Evolutionary conservation across 2,329 filamentous ascomycete species (phyloP).

Genomic region (Fusarium sp.): DNA sequence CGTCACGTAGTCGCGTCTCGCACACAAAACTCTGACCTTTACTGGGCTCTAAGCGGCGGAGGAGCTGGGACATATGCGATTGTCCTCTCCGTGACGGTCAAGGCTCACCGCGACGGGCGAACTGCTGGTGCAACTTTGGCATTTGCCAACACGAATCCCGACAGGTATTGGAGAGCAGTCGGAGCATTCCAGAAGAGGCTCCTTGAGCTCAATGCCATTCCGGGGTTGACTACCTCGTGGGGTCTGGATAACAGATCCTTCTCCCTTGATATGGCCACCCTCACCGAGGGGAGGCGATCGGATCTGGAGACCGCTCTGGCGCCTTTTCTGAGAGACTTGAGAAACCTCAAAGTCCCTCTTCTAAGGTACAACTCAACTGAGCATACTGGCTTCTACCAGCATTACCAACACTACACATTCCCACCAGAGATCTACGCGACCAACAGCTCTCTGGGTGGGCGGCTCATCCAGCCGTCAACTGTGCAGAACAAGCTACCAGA

Average conservation of each 20-base stretch:
- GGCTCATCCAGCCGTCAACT: neutral
- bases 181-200: neutral
- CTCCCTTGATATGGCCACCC: neutral
- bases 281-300: neutral
- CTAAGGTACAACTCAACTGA: neutral
- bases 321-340: neutral
- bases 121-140: neutral
- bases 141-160: neutral
- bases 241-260: neutral
- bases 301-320: neutral
- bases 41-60: constrained; percentile 68
- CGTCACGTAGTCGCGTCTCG: constrained; percentile 55
- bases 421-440: neutral
- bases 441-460: neutral
- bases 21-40: constrained; percentile 61
- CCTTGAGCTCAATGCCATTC: neutral
- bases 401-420: neutral
- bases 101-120: neutral
- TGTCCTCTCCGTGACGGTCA: neutral
- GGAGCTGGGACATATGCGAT: constrained; percentile 55
- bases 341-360: neutral
- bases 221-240: neutral
- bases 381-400: neutral
- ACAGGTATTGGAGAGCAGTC: neutral
- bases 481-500: neutral